Conservation (phyloP, 2,329 filamentous ascomycete species). For the Macrophomina tecta region DNA sequence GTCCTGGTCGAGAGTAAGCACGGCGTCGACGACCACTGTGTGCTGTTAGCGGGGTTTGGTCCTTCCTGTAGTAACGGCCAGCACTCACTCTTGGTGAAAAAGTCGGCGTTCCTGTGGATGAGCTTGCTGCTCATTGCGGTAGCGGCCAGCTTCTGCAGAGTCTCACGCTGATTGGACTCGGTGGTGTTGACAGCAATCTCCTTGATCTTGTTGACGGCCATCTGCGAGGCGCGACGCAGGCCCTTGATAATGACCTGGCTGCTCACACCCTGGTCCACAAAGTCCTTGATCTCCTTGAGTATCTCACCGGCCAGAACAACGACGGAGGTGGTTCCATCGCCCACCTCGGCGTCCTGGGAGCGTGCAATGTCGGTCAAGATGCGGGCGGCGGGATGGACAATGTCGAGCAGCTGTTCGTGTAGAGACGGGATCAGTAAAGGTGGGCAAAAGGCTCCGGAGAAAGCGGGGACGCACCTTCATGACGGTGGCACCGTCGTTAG, state of each 20-base stretch:
- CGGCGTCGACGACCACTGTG: conserved; percentile 94
- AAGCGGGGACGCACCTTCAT: conserved; percentile 76
- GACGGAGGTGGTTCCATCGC: conserved; percentile 96
- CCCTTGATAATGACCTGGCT: conserved; percentile 98
- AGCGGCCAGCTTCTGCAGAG: conserved; percentile 83
- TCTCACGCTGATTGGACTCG: conserved; percentile 84
- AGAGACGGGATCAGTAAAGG: not conserved
- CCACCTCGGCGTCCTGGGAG: conserved; percentile 98
- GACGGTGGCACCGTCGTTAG: conserved; percentile 97
- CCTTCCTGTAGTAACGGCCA: not conserved
- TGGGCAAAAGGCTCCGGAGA: conserved; percentile 13
- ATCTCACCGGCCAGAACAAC: conserved; percentile 98
- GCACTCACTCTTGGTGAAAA: conserved; percentile 91
- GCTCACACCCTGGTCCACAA: conserved; percentile 95
- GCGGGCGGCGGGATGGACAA: conserved; percentile 94
- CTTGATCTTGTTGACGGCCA: conserved; percentile 99
- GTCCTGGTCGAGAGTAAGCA: conserved; percentile 92
- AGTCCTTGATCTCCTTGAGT: conserved; percentile 93
- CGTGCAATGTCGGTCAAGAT: conserved; percentile 98
- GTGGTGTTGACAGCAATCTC: conserved; percentile 90
- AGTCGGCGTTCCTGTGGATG: conserved; percentile 94
- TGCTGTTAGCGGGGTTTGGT: not conserved
- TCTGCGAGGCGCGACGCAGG: conserved; percentile 80
- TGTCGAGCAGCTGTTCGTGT: conserved; percentile 83
- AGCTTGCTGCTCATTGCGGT: conserved; percentile 99